Evolutionary conservation across 768 basidiomycete genomes (phyloP).

Genomic region (Hypsizygus marmoreus): DNA sequence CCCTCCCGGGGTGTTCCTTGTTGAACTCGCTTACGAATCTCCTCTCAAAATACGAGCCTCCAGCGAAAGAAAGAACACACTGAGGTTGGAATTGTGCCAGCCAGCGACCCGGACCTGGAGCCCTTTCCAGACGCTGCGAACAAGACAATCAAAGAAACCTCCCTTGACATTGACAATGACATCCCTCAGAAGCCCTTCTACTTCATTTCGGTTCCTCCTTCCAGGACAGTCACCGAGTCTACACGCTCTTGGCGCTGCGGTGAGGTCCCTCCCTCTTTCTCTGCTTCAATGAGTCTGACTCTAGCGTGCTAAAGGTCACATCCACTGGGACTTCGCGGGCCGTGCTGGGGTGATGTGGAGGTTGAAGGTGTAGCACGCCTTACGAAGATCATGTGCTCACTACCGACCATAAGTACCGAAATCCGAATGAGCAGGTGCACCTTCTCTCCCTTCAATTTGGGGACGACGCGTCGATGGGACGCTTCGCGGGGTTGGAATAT

Average conservation of each 20-base stretch:
- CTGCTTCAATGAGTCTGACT: conserved; percentile 35
- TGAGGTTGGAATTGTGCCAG: conserved; percentile 9
- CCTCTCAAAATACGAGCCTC: conserved; percentile 10
- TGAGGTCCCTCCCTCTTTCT: conserved; percentile 38
- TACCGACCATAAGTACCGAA: conserved; percentile 37
- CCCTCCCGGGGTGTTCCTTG: too few relatives aligned
- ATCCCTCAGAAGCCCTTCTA: conserved; percentile 30
- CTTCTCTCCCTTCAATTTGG: background rate
- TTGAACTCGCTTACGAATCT: conserved; percentile 8
- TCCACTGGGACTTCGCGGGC: conserved; percentile 45
- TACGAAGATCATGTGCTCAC: conserved; percentile 43
- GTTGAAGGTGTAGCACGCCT: conserved; percentile 22
- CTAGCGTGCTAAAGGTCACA: conserved; percentile 35
- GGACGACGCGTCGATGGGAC: background rate
- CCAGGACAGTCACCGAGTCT: conserved; percentile 20
- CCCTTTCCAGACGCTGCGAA: conserved; percentile 24
- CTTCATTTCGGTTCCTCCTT: conserved; percentile 20
- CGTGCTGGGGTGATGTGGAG: conserved; percentile 36
- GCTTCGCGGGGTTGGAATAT: conserved; percentile 25
- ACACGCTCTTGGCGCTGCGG: conserved; percentile 32
- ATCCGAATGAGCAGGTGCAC: conserved; percentile 32
- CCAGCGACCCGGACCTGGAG: conserved; percentile 1
- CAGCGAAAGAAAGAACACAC: conserved; percentile 10
- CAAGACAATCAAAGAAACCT: conserved; percentile 28
- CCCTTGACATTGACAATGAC: conserved; percentile 33